Evolutionary conservation across 768 basidiomycete species (phyloP).

Genomic region (Tephrocybe sp.): DNA sequence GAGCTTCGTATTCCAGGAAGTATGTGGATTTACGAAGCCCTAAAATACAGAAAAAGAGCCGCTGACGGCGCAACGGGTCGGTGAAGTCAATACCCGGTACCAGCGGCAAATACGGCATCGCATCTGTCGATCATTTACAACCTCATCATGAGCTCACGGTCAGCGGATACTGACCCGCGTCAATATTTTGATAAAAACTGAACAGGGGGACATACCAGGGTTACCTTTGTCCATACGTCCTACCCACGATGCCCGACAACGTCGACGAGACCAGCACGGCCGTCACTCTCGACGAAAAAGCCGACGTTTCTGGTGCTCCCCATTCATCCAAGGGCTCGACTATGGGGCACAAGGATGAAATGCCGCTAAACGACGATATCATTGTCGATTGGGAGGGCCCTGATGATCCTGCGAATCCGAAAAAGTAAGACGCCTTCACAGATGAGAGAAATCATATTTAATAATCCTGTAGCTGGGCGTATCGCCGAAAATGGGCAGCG

Average conservation of each 20-base stretch:
- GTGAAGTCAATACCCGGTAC: no score
- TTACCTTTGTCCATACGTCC: background rate
- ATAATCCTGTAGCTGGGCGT: constrained; percentile 45
- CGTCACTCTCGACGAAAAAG: background rate
- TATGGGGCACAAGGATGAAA: background rate
- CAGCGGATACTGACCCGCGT: background rate
- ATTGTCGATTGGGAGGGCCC: constrained; percentile 67
- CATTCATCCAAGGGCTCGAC: background rate
- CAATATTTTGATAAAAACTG: background rate
- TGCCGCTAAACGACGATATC: constrained; percentile 13
- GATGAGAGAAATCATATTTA: background rate
- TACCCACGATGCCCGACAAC: constrained; percentile 6
- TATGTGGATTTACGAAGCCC: no score
- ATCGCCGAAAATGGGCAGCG: constrained; percentile 58
- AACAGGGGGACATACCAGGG: background rate
- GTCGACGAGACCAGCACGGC: constrained; percentile 1
- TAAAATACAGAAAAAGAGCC: no score
- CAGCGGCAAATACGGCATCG: no score
- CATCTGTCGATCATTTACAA: no score
- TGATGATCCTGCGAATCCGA: constrained; percentile 55
- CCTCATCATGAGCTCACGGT: no score
- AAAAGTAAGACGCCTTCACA: constrained; percentile 38
- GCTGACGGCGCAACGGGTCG: no score
- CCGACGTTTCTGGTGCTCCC: background rate
- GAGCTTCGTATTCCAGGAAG: no score